Evolutionary conservation across 2,329 filamentous ascomycete species (phyloP).

Genomic region (Hypoxylon sp.): DNA sequence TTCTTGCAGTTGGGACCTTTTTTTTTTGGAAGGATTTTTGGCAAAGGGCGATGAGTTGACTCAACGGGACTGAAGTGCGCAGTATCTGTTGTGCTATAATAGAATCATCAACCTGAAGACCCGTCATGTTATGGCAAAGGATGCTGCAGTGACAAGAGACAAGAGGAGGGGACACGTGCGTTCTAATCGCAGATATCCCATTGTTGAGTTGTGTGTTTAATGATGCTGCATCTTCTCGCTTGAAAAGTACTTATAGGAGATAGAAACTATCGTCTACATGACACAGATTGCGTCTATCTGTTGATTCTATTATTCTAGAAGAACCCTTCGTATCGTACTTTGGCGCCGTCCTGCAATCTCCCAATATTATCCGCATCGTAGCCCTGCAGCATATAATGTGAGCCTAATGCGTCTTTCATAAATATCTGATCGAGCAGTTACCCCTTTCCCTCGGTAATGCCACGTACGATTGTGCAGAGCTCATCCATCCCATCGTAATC

Average conservation of each 20-base stretch:
- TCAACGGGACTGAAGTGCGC: neutral
- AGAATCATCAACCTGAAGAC: neutral
- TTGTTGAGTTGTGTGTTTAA: neutral
- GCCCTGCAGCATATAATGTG: neutral
- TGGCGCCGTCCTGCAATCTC: neutral
- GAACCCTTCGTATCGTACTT: neutral
- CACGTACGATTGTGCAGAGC: neutral
- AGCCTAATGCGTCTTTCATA: slow-evolving; percentile 14
- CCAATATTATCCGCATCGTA: neutral
- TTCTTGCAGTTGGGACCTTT: no score
- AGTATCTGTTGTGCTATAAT: neutral
- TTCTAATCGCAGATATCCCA: neutral
- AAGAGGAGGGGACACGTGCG: neutral
- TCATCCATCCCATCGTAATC: neutral
- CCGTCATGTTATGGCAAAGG: no score
- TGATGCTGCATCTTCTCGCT: neutral
- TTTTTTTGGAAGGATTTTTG: neutral
- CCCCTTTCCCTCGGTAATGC: slow-evolving; percentile 2
- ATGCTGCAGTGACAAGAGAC: neutral
- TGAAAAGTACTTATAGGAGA: no score
- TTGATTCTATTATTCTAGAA: neutral
- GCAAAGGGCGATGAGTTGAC: neutral
- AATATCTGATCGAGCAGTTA: slow-evolving; percentile 9
- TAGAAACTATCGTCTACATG: slow-evolving; percentile 8
- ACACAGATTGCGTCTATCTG: slow-evolving; percentile 10